A percentile compares a stretch with the other conserved stretches of the same genome.
Conservation (phyloP, 306 rosid species). For the Sindora glabra region DNA sequence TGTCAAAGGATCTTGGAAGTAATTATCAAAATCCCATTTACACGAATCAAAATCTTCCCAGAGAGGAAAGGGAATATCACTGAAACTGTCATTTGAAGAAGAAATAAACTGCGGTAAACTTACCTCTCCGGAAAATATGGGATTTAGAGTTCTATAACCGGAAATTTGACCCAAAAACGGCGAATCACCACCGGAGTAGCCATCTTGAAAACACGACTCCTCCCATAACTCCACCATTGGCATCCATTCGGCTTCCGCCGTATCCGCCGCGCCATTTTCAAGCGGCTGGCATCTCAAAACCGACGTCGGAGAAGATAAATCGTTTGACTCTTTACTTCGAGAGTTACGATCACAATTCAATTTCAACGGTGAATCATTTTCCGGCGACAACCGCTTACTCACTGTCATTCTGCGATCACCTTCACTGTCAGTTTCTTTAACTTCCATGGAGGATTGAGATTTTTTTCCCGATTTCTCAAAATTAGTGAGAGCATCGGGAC, state of each 20-base stretch:
- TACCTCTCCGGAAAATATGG: too few relatives aligned
- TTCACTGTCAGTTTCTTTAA: too few relatives aligned
- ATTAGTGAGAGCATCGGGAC: slow-evolving; percentile 52
- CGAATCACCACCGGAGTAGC: too few relatives aligned
- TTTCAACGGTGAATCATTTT: background rate
- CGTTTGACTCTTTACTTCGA: background rate
- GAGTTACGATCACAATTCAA: background rate
- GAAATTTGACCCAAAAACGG: too few relatives aligned
- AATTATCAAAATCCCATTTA: too few relatives aligned
- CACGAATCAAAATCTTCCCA: slow-evolving; percentile 42
- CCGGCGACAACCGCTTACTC: too few relatives aligned
- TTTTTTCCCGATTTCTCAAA: slow-evolving; percentile 13
- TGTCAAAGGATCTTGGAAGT: slow-evolving; percentile 40
- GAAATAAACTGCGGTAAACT: background rate
- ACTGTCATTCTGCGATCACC: too few relatives aligned
- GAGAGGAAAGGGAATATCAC: slow-evolving; percentile 27
- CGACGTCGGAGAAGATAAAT: slow-evolving; percentile 15
- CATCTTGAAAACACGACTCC: background rate
- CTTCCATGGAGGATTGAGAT: background rate
- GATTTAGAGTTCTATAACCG: too few relatives aligned
- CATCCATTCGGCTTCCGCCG: background rate
- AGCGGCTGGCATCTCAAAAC: background rate
- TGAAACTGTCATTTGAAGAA: background rate
- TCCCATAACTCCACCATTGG: background rate
- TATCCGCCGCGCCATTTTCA: background rate